Conservation (phyloP, 2,329 filamentous ascomycete genomes). For the Trichoderma oligosporum region DNA sequence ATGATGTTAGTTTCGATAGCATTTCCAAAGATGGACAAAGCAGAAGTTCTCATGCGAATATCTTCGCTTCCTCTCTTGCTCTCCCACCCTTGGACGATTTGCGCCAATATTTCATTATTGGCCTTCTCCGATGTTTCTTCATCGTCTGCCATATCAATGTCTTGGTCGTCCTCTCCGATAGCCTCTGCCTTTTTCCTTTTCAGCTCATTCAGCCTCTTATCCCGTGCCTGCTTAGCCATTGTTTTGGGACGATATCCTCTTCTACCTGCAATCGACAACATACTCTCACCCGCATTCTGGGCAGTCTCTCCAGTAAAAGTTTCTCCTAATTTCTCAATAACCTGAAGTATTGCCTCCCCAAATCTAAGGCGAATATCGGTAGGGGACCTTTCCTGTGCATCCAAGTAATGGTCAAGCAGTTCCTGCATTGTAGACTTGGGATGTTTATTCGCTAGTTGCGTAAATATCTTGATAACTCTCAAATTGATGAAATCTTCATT, state of each 20-base stretch:
- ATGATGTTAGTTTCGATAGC: conserved; percentile 58
- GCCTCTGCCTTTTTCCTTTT: conserved; percentile 42
- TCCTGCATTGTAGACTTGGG: conserved; percentile 60
- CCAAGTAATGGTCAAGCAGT: conserved; percentile 64
- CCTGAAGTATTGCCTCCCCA: conserved; percentile 63
- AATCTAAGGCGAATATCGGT: conserved; percentile 65
- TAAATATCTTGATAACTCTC: conserved; percentile 62
- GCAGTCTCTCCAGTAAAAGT: conserved; percentile 54
- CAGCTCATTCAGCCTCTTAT: conserved; percentile 46
- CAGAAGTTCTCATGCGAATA: conserved; percentile 64
- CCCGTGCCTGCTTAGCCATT: conserved; percentile 50
- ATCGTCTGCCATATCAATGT: conserved; percentile 41
- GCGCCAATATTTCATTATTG: conserved; percentile 49
- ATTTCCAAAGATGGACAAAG: conserved; percentile 60
- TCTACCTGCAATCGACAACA: conserved; percentile 62
- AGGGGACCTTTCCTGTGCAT: conserved; percentile 53
- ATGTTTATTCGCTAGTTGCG: conserved; percentile 57
- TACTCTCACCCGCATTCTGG: conserved; percentile 49
- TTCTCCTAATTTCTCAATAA: conserved; percentile 57
- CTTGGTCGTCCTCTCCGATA: conserved; percentile 40
- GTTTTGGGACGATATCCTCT: conserved; percentile 59
- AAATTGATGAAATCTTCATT: conserved; percentile 69
- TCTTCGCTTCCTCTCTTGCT: conserved; percentile 64
- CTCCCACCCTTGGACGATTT: conserved; percentile 66
- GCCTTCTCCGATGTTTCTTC: conserved; percentile 45